Percentiles rank a stretch among this genome's conserved stretches.
These are phyloP conservation scores for Trichoderma cornu-damae DNA, from an alignment of 2,329 filamentous ascomycete genomes.

Conservation along the genomic window DNA sequence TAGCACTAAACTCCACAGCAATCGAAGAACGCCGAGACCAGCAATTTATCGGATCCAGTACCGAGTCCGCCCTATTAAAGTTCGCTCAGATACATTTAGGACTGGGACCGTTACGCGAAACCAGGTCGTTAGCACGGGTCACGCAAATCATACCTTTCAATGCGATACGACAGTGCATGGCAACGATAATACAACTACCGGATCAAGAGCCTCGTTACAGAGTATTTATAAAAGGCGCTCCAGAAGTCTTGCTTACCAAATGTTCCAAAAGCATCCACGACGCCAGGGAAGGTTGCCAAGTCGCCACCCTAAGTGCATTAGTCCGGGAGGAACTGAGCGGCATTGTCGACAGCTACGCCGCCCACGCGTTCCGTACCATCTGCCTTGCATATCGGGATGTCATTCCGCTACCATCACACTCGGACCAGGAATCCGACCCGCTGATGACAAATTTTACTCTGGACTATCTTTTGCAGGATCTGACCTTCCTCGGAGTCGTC, in stretches of 20 bases:
- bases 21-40: conserved; percentile 46
- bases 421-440: background rate
- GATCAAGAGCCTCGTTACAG: conserved; percentile 35
- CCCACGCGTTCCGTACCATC: no score
- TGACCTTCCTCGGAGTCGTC: background rate
- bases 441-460: no score
- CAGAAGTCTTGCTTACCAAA: conserved; percentile 52
- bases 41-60: conserved; percentile 50
- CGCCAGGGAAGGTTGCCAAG: no score
- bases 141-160: no score
- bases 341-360: no score
- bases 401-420: no score
- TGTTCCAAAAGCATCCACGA: no score
- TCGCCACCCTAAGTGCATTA: no score
- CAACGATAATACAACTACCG: conserved; percentile 45
- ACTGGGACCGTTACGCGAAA: conserved; percentile 42
- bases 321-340: no score
- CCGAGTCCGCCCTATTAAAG: conserved; percentile 48
- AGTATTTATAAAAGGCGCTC: conserved; percentile 51
- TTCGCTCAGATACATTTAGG: conserved; percentile 46
- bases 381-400: no score
- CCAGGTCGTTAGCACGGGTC: conserved; percentile 40
- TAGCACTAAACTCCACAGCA: conserved; percentile 52
- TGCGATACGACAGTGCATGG: conserved; percentile 51
- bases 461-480: no score